phyloP scores from a whole-genome alignment of 2,329 filamentous ascomycete genomes.

The Colletotrichum australisinense region DNA sequence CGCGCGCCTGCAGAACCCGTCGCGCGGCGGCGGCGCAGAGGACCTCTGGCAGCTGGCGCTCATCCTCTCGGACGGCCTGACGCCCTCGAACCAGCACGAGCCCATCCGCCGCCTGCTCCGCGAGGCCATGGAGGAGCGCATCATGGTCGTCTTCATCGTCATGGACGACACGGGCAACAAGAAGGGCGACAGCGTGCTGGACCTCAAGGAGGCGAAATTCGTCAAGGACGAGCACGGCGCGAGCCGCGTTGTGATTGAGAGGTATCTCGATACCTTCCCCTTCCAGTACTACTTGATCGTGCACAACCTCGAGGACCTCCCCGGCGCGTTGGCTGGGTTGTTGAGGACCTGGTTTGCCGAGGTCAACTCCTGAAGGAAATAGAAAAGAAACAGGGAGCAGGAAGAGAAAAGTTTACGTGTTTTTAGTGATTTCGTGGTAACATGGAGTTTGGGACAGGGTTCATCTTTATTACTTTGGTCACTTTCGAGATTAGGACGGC shows the following conservation, averaged over 20 bases:
- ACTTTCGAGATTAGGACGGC: neutral
- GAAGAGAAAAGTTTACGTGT: neutral
- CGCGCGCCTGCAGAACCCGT: conserved; percentile 72
- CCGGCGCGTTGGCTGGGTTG: conserved; percentile 85
- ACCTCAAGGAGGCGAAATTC: conserved; percentile 89
- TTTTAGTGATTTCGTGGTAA: neutral
- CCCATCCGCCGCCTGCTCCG: conserved; percentile 84
- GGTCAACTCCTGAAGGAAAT: conserved; percentile 58
- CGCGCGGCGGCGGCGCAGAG: conserved; percentile 53
- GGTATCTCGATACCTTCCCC: conserved; percentile 94
- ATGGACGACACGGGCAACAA: conserved; percentile 74
- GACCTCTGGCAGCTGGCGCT: conserved; percentile 97
- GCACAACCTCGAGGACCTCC: conserved; percentile 88
- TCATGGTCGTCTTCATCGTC: conserved; percentile 98
- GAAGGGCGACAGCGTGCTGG: conserved; percentile 78
- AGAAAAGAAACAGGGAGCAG: neutral
- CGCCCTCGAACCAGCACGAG: conserved; percentile 83
- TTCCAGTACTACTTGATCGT: conserved; percentile 98
- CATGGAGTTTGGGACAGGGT: neutral
- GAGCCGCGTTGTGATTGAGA: conserved; percentile 81
- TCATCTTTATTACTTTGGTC: neutral
- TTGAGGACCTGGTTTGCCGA: conserved; percentile 96
- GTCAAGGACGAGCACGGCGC: conserved; percentile 71
- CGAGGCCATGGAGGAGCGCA: conserved; percentile 89
- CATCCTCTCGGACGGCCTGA: conserved; percentile 93